Evolutionary conservation across 2,329 filamentous ascomycete species (phyloP), one percentile per base, ranked within the genome.

Genomic region (Clarireedia homoeocarpa): DNA sequence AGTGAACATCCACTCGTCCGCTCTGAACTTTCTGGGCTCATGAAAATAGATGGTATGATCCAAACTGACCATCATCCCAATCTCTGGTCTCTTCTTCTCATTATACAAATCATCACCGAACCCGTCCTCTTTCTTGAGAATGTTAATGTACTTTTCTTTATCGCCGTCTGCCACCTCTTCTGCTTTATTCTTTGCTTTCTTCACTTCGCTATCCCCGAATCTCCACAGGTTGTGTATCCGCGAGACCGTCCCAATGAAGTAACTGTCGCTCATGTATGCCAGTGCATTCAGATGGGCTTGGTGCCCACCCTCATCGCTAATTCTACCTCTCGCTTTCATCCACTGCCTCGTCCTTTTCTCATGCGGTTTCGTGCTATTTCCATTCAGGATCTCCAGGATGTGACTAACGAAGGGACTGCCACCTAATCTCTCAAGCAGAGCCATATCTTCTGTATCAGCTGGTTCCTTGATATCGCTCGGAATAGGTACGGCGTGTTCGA

Each of bases 221-320:
- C 88, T 79, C 80, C 88, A 91, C 38, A 96, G 78, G 56, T 83
- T 80, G 71, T 96, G 91, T 54, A 91, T 85, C 20, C 89, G 83
- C 27, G 85, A 78, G 6, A 96, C 83, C 2, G 91, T 96, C 40
- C 89, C 91, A 70, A 97, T 91, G 73, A 99, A 97, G 74, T 89
- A 94, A 68, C 82, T 88, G 73, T 97, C 92, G 26, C 85, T 89
- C 75, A 97, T 88, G 74, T 97, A 99, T 24, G 92, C 92, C 59
- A 99, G 77, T 7, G 94, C 94, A 39, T 82, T 86, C 38, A 96
- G 76, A 69, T 97, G 91, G 10, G 91, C 89, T 65, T 87, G 81
- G 61, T 86, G 82, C 1, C 90, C 89, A 20, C 89, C 89, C 3
- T 77, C 77, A 1, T 80, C 77, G 44, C 85, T 87, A 65, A 97